Conservation (phyloP, 2,329 filamentous ascomycete species). For the Xylaria sp. region DNA sequence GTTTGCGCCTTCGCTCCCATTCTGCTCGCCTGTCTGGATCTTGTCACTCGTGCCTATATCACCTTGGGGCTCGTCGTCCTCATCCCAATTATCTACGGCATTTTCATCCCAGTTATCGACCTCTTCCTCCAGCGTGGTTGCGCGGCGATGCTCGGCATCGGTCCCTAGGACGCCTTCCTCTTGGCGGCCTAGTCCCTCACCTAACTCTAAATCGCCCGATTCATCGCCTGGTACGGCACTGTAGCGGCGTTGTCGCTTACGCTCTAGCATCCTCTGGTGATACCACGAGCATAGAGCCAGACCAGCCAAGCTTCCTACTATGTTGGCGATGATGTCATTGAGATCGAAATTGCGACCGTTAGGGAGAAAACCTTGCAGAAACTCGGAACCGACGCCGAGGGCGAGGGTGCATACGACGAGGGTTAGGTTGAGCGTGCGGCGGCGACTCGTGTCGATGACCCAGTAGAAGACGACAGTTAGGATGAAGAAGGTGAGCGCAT, state of each 20-base stretch:
- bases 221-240: slow-evolving; percentile 36
- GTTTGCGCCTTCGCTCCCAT: slow-evolving; percentile 42
- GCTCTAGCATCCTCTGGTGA: slow-evolving; percentile 93
- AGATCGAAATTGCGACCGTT: slow-evolving; percentile 78
- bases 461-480: slow-evolving; percentile 94
- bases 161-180: slow-evolving; percentile 70
- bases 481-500: slow-evolving; percentile 88
- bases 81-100: slow-evolving; percentile 62
- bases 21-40: slow-evolving; percentile 43
- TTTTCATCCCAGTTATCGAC: slow-evolving; percentile 97
- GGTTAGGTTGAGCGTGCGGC: slow-evolving; percentile 85
- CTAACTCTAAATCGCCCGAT: slow-evolving; percentile 77
- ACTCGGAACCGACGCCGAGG: slow-evolving; percentile 78
- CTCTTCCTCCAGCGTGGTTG: slow-evolving; percentile 75
- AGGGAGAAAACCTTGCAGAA: slow-evolving; percentile 78
- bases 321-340: slow-evolving; percentile 88
- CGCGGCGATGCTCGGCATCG: slow-evolving; percentile 43
- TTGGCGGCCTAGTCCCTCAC: slow-evolving; percentile 64
- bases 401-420: slow-evolving; percentile 79
- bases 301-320: slow-evolving; percentile 78
- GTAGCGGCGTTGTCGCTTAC: slow-evolving; percentile 80
- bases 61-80: slow-evolving; percentile 56
- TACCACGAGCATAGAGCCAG: slow-evolving; percentile 87
- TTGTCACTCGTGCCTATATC: slow-evolving; percentile 43
- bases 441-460: slow-evolving; percentile 90